Conservation (phyloP, 306 rosid genomes). For the Cercis canadensis region DNA sequence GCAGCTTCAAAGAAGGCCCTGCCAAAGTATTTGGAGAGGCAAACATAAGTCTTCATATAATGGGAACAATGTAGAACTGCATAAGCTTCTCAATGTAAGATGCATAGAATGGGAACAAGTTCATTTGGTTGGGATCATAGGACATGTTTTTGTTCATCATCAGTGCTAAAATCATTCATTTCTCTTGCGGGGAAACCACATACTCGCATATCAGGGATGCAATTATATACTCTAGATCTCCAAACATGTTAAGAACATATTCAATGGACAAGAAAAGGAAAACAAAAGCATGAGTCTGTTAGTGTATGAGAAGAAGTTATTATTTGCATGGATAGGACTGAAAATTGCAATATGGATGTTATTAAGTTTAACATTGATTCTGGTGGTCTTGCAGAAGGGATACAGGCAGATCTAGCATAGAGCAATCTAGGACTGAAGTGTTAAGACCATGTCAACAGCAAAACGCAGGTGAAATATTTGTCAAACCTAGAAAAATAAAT, state of each 20-base stretch:
- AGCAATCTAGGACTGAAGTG: not conserved
- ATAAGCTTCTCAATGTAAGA: conserved; percentile 13
- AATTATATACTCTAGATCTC: not conserved
- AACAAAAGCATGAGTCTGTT: not conserved
- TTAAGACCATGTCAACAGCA: not conserved
- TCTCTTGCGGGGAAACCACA: not conserved
- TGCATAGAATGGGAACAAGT: not conserved
- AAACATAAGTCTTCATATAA: conserved; percentile 20
- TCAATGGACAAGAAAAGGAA: not conserved
- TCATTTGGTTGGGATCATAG: not conserved
- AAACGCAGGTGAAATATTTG: too few relatives aligned
- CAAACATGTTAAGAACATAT: too few relatives aligned
- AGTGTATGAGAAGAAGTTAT: not conserved
- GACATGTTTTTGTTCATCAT: conserved; percentile 14
- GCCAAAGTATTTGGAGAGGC: conserved; percentile 42
- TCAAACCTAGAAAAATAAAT: too few relatives aligned
- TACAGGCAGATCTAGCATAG: not conserved
- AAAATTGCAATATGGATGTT: not conserved
- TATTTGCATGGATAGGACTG: conserved; percentile 6
- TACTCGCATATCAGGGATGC: not conserved
- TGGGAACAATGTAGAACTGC: not conserved
- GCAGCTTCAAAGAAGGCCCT: conserved; percentile 74
- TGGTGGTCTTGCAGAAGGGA: not conserved
- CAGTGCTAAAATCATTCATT: not conserved
- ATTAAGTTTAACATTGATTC: not conserved